Conservation (phyloP, 2,329 filamentous ascomycete genomes). For the Diaporthe humulicola region DNA sequence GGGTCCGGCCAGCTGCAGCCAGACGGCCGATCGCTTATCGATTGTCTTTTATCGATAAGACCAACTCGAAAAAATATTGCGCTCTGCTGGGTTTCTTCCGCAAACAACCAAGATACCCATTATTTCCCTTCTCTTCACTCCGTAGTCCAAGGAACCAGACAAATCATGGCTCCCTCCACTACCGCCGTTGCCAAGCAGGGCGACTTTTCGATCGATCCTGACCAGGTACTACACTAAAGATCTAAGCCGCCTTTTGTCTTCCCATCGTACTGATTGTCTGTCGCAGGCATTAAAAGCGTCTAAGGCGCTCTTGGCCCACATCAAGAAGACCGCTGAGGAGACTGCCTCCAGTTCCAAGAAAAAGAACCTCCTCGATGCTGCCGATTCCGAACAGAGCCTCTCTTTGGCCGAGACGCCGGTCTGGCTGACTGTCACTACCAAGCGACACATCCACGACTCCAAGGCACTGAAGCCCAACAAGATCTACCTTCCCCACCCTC, state of each 20-base stretch:
- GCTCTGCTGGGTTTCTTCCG: conserved; percentile 9
- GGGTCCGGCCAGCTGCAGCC: conserved; percentile 17
- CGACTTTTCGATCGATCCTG: conserved; percentile 51
- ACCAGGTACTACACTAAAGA: conserved; percentile 47
- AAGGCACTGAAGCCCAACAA: conserved; percentile 86
- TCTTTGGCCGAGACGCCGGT: conserved; percentile 64
- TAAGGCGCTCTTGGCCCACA: conserved; percentile 72
- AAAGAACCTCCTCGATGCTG: conserved; percentile 67
- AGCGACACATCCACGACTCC: conserved; percentile 78
- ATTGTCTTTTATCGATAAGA: conserved; percentile 30
- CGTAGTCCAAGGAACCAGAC: background rate
- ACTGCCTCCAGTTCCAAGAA: conserved; percentile 61
- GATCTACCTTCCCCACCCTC: conserved; percentile 81
- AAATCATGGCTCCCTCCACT: conserved; percentile 52
- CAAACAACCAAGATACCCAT: background rate
- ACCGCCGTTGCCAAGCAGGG: conserved; percentile 47
- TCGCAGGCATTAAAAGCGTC: conserved; percentile 71
- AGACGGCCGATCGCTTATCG: conserved; percentile 21
- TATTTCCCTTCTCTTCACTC: conserved; percentile 5
- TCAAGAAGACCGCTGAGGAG: conserved; percentile 68
- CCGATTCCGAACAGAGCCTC: conserved; percentile 57
- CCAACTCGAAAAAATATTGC: conserved; percentile 35
- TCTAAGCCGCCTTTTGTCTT: background rate
- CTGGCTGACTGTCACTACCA: conserved; percentile 75
- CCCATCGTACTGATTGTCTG: conserved; percentile 29